A percentile compares a stretch with the other conserved stretches of the same genome.
phyloP scores from a whole-genome alignment of 2,329 filamentous ascomycete species.

The Metarhizium humberi region DNA sequence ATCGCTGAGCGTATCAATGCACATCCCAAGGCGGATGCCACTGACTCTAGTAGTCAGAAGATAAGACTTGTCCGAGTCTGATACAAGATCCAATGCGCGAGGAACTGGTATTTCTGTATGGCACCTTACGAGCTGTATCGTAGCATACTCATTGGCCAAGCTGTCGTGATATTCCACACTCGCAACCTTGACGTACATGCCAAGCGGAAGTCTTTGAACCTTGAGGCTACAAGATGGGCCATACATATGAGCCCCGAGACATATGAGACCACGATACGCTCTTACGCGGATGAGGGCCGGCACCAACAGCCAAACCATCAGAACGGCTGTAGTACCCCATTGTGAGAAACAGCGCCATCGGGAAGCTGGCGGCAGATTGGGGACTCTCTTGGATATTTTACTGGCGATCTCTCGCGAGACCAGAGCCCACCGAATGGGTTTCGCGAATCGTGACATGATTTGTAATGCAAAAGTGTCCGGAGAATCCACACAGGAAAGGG shows the following conservation, averaged over 20 bases:
- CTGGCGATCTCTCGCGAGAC: neutral
- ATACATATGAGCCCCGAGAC: slow-evolving; percentile 4
- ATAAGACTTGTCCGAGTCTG: neutral
- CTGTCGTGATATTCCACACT: neutral
- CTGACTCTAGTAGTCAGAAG: slow-evolving; percentile 1
- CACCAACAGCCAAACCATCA: neutral
- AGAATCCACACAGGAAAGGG: neutral
- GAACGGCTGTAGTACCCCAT: neutral
- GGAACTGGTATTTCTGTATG: slow-evolving; percentile 3
- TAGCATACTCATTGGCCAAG: slow-evolving; percentile 5
- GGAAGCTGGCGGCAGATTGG: neutral
- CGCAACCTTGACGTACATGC: slow-evolving; percentile 10
- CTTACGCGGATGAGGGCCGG: neutral
- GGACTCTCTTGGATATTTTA: neutral
- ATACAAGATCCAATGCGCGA: slow-evolving; percentile 2
- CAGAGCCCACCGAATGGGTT: neutral
- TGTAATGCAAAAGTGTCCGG: neutral
- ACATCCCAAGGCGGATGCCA: neutral
- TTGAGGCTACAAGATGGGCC: slow-evolving; percentile 6
- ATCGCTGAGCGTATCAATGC: slow-evolving; percentile 4
- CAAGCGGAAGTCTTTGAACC: slow-evolving; percentile 12
- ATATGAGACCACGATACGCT: neutral
- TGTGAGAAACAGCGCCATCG: neutral
- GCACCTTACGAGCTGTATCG: slow-evolving; percentile 2
- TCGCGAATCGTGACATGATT: neutral